Evolutionary conservation across 176 grass and related monocot species (phyloP).

Genomic region (Avena eriantha): DNA sequence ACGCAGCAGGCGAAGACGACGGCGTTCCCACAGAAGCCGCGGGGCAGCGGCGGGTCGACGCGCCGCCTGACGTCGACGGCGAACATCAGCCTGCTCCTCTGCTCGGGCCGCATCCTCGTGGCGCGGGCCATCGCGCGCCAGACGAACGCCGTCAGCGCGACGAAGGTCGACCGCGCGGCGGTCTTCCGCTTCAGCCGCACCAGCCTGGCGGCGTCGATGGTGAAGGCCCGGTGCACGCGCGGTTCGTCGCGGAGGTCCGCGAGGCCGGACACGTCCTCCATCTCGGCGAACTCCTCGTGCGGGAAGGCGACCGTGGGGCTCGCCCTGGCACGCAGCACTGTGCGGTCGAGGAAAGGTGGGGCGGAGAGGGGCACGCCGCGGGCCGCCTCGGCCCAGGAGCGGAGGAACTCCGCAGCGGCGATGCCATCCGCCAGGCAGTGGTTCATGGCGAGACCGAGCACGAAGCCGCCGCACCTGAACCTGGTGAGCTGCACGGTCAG

Average conservation of each 20-base stretch:
- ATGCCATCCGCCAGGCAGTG: slow-evolving; percentile 59
- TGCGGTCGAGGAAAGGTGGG: slow-evolving; percentile 47
- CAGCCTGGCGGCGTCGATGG: slow-evolving; percentile 45
- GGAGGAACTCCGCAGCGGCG: slow-evolving; percentile 48
- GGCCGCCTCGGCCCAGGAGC: slow-evolving; percentile 55
- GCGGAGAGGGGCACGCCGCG: slow-evolving; percentile 36
- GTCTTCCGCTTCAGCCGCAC: slow-evolving; percentile 34
- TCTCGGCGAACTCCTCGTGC: slow-evolving; percentile 57
- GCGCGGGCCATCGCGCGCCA: slow-evolving; percentile 46
- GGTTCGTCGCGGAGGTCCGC: slow-evolving; percentile 23
- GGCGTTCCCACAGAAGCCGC: slow-evolving; percentile 61
- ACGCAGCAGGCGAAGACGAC: slow-evolving; percentile 56
- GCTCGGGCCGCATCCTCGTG: slow-evolving; percentile 44
- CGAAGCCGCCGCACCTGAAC: slow-evolving; percentile 59
- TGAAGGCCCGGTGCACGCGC: slow-evolving; percentile 41
- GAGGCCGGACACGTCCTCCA: slow-evolving; percentile 60
- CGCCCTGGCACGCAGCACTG: slow-evolving; percentile 42
- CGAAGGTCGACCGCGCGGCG: slow-evolving; percentile 40
- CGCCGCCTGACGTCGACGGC: slow-evolving; percentile 53
- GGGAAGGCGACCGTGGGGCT: slow-evolving; percentile 39
- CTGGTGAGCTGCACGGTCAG: slow-evolving; percentile 60
- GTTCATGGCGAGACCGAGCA: slow-evolving; percentile 61
- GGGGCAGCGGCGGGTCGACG: slow-evolving; percentile 47
- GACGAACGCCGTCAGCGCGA: slow-evolving; percentile 59
- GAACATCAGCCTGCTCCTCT: slow-evolving; percentile 64